Evolutionary conservation across 306 rosid genomes (phyloP).

Genomic region (Canavalia ensiformis): DNA sequence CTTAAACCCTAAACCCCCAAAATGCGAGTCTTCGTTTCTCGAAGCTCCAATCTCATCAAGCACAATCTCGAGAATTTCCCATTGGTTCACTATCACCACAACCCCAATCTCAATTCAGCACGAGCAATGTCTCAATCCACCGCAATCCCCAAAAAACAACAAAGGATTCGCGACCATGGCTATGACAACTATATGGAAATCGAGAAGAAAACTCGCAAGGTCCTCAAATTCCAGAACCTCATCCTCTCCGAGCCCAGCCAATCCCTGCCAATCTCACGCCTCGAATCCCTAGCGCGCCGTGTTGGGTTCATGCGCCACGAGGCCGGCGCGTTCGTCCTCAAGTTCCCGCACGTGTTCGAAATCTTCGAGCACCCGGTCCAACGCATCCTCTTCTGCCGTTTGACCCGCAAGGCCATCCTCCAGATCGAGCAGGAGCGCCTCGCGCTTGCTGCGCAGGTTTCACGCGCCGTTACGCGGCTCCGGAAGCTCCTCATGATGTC

Average conservation of each 20-base stretch:
- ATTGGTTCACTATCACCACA: slow-evolving; percentile 45
- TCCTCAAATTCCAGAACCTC: slow-evolving; percentile 74
- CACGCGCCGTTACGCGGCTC: slow-evolving; percentile 75
- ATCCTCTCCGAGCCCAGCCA: slow-evolving; percentile 68
- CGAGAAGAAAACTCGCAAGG: slow-evolving; percentile 85
- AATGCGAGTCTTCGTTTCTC: slow-evolving; percentile 54
- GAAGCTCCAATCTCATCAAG: slow-evolving; percentile 47
- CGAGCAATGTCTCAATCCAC: slow-evolving; percentile 78
- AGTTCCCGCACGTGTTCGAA: slow-evolving; percentile 87
- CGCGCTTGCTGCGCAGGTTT: slow-evolving; percentile 62
- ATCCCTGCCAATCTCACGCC: slow-evolving; percentile 74
- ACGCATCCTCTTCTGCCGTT: slow-evolving; percentile 77
- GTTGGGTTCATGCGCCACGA: slow-evolving; percentile 76
- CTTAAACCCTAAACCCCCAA: slow-evolving; percentile 51
- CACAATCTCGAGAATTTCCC: slow-evolving; percentile 41
- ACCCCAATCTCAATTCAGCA: slow-evolving; percentile 33
- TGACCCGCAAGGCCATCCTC: slow-evolving; percentile 76
- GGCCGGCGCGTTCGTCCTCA: slow-evolving; percentile 74
- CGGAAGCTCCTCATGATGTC: slow-evolving; percentile 89
- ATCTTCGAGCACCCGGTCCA: slow-evolving; percentile 92
- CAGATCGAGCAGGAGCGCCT: slow-evolving; percentile 76
- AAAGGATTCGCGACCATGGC: slow-evolving; percentile 84
- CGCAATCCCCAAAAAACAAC: slow-evolving; percentile 75
- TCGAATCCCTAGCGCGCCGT: slow-evolving; percentile 78
- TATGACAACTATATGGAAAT: slow-evolving; percentile 91